These are phyloP conservation scores for Trichoderma endophyticum DNA, from an alignment of 2,329 filamentous ascomycete species.

Conservation along the genomic window DNA sequence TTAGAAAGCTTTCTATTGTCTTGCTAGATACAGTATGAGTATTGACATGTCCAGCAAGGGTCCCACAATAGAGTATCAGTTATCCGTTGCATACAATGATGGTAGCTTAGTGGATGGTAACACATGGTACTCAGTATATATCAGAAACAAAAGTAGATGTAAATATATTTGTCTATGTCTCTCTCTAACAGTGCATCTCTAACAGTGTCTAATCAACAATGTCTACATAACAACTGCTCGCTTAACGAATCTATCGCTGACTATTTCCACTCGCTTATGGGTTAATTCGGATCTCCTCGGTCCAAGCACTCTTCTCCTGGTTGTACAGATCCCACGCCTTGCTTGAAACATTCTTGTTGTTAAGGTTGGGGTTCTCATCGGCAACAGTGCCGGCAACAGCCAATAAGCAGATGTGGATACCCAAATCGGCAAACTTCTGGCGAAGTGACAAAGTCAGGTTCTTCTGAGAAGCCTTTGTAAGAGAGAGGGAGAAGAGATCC, in stretches of 20 bases:
- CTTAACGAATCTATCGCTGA: neutral
- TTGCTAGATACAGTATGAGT: neutral
- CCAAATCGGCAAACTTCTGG: slow-evolving; percentile 35
- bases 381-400: slow-evolving; percentile 40
- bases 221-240: neutral
- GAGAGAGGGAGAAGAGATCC: slow-evolving; percentile 46
- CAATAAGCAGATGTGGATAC: slow-evolving; percentile 47
- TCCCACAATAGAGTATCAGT: neutral
- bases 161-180: neutral
- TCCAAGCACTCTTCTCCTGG: slow-evolving; percentile 17
- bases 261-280: neutral
- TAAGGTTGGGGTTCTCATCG: slow-evolving; percentile 17
- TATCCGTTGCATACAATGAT: neutral
- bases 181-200: neutral
- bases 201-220: neutral
- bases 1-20: neutral
- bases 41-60: neutral
- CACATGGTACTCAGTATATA: neutral
- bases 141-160: neutral
- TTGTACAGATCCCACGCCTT: slow-evolving; percentile 22
- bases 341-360: slow-evolving; percentile 21
- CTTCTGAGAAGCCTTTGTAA: slow-evolving; percentile 50
- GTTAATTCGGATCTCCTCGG: slow-evolving; percentile 9
- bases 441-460: slow-evolving; percentile 46
- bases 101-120: neutral